These are phyloP conservation scores for Dactylellina sp. DNA, from an alignment of 2,329 filamentous ascomycete species.

Conservation along the genomic window DNA sequence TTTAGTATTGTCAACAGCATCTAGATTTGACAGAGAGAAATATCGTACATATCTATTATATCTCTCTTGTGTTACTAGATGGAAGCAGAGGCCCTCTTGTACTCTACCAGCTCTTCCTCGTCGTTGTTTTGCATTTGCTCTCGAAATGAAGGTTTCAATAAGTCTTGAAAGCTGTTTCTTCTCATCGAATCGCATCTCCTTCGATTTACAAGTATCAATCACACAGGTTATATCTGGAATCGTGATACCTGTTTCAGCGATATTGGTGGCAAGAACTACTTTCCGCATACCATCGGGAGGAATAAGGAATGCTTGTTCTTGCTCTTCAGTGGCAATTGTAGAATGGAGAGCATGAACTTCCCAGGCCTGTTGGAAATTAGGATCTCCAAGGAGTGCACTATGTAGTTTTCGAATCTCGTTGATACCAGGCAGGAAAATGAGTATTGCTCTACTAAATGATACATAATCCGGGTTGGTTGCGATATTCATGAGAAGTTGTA, in stretches of 20 bases:
- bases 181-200: conserved; percentile 97
- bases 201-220: conserved; percentile 95
- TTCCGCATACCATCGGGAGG: conserved; percentile 86
- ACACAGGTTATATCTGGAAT: conserved; percentile 98
- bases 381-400: conserved; percentile 82
- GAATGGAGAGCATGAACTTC: conserved; percentile 91
- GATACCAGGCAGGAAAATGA: conserved; percentile 95
- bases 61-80: conserved; percentile 89
- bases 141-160: conserved; percentile 93
- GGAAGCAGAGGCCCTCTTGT: conserved; percentile 93
- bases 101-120: conserved; percentile 94
- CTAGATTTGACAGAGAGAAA: background rate
- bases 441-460: conserved; percentile 84
- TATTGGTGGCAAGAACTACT: conserved; percentile 96
- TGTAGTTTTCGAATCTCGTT: conserved; percentile 91
- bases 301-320: conserved; percentile 89
- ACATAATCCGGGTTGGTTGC: conserved; percentile 75
- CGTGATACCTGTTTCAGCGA: conserved; percentile 97
- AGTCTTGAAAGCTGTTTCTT: conserved; percentile 88
- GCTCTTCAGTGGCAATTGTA: conserved; percentile 93
- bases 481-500: conserved; percentile 81
- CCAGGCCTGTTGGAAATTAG: conserved; percentile 79
- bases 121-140: conserved; percentile 94
- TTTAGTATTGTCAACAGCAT: conserved; percentile 18
- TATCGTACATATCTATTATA: conserved; percentile 75